A percentile compares a stretch with the other conserved stretches of the same genome.
Evolutionary conservation across 352 stramenopile genomes (phyloP).

Genomic region (Phytophthora ohioensis): DNA sequence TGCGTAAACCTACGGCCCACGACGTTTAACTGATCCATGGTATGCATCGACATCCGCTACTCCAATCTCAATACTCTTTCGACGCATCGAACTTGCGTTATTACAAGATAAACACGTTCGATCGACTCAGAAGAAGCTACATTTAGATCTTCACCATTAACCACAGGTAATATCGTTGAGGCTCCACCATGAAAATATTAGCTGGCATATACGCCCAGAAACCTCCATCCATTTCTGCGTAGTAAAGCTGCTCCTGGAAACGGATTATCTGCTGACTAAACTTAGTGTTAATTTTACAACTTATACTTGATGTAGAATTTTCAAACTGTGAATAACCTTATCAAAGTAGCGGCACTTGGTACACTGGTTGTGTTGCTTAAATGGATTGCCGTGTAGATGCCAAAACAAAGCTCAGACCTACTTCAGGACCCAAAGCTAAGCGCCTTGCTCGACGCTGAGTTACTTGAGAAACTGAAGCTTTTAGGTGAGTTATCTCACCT

Average conservation of each 20-base stretch:
- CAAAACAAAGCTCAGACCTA: constrained; percentile 11
- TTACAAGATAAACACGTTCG: constrained; percentile 5
- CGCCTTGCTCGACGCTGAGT: constrained; percentile 38
- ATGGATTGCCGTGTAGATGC: constrained; percentile 17
- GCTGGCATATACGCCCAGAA: constrained; percentile 33
- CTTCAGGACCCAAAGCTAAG: constrained; percentile 12
- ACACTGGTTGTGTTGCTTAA: background rate
- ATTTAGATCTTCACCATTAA: background rate
- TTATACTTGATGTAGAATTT: constrained; percentile 9
- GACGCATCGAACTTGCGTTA: constrained; percentile 28
- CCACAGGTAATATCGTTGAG: constrained; percentile 5
- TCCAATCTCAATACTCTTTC: constrained; percentile 17
- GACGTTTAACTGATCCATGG: constrained; percentile 21
- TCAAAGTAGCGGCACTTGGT: constrained; percentile 8
- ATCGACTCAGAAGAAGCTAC: background rate
- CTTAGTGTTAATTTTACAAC: background rate
- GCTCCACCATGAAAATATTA: constrained; percentile 25
- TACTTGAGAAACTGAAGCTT: constrained; percentile 19
- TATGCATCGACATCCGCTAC: background rate
- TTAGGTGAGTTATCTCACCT: constrained; percentile 28
- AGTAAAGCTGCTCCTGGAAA: constrained; percentile 23
- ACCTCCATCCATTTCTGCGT: constrained; percentile 11
- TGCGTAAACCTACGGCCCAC: constrained; percentile 55
- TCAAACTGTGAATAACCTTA: constrained; percentile 30
- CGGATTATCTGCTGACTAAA: constrained; percentile 19